phyloP scores from a whole-genome alignment of 768 basidiomycete genomes.

The Termitomyces sp. region DNA sequence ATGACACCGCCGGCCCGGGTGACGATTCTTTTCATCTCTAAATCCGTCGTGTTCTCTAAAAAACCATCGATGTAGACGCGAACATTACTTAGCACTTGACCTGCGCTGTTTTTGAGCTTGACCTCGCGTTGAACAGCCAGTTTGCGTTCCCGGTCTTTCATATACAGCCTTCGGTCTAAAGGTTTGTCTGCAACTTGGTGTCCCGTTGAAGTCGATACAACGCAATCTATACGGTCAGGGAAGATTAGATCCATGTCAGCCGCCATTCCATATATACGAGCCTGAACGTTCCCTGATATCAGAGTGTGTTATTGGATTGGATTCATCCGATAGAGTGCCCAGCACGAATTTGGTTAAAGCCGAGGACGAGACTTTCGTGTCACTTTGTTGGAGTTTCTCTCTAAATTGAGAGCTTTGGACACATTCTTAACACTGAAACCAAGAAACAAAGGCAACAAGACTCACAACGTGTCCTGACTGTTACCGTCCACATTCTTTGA shows the following conservation, averaged over 20 bases:
- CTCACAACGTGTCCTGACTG: constrained; percentile 12
- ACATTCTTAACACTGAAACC: constrained; percentile 4
- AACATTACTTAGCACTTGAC: constrained; percentile 39
- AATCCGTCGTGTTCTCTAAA: constrained; percentile 67
- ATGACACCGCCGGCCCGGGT: constrained; percentile 63
- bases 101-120: constrained; percentile 18
- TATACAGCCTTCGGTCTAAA: constrained; percentile 31
- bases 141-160: constrained; percentile 43
- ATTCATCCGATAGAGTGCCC: constrained; percentile 54
- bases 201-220: constrained; percentile 62
- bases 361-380: constrained; percentile 29
- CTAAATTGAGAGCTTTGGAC: constrained; percentile 5
- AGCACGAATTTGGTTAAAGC: constrained; percentile 60
- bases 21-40: constrained; percentile 73
- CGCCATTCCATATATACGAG: constrained; percentile 21
- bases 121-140: constrained; percentile 28
- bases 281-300: constrained; percentile 61
- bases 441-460: not conserved
- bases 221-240: constrained; percentile 37
- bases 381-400: constrained; percentile 11
- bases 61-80: constrained; percentile 72
- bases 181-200: constrained; percentile 61
- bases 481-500: not conserved
- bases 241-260: not conserved
- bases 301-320: constrained; percentile 80